Base-by-base conservation (phyloP, 768 basidiomycete genomes). In the Auricularia sp. region DNA sequence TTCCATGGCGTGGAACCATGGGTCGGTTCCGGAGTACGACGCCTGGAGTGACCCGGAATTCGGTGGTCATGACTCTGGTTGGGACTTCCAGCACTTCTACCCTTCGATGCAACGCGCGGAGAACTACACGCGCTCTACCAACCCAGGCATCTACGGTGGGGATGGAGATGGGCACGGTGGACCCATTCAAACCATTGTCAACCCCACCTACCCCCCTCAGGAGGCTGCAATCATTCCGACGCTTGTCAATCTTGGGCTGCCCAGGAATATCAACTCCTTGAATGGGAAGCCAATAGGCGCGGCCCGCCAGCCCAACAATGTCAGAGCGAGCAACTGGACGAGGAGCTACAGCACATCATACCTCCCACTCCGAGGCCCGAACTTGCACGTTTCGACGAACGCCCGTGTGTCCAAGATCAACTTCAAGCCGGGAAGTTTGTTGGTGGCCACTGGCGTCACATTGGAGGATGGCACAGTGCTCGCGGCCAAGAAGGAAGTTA, bases 281-380 rank as follows among this genome's bases (percentile, higher is more conserved):
- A 8, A 24, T 64, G 42, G 61, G 18, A 47, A 73, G 54, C 79
- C 81, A 34, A 34, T 44, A 16, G 51, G 64, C 59, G 18, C 45
- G 45, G 65, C 36, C 18, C 63, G 65, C 63, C 35, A 37, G 3
- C 65, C 39, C 16, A 56, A 24, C 33, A 37, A 29, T 33, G 54
- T 65, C 62, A 47, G 54, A n/a, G 62, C 64, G 33, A 37, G 42
- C 36, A 56, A 37, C 34, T 37, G 65, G 18, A 42, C 62, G 14
- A 64, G 61, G n/a, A 21, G 61, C 63, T 21, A 63, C 62, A 33
- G 65, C 65, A 21, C 63, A 65, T 56, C 62, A 64, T 13, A 62
- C 2, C 34, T 39, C 62, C n/a, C 21, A 61, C 16, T 61, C 39
- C 63, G 18, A 10, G 18, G 65, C 44, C n/a, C 24, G 11, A 65